These are phyloP conservation scores for Glutinoglossum americanum DNA, from an alignment of 495 filamentous ascomycete genomes.

Conservation along the genomic window DNA sequence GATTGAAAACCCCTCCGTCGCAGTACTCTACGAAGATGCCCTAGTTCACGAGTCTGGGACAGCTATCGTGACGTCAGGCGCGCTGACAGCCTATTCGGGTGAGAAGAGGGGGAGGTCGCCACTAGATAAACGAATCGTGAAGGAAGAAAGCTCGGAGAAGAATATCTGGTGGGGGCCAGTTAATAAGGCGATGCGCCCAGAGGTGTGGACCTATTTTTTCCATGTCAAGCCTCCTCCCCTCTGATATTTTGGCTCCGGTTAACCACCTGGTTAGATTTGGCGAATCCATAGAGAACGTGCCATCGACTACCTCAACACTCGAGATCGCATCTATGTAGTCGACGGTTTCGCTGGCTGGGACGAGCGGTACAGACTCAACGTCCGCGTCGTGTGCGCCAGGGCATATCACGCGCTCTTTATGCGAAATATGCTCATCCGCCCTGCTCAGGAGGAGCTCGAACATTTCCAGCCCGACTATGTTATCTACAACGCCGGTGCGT, in stretches of 20 bases:
- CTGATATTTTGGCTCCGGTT: not conserved
- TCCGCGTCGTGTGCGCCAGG: slow-evolving; percentile 93
- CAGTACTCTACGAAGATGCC: slow-evolving; percentile 96
- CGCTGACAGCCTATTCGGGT: slow-evolving; percentile 90
- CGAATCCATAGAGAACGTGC: slow-evolving; percentile 98
- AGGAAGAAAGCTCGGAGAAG: slow-evolving; percentile 71
- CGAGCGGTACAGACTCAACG: slow-evolving; percentile 90
- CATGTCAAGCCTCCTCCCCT: not conserved
- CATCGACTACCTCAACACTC: slow-evolving; percentile 94
- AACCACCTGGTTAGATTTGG: slow-evolving; percentile 55
- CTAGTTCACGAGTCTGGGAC: slow-evolving; percentile 95
- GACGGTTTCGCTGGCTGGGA: slow-evolving; percentile 98
- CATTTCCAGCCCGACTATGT: slow-evolving; percentile 98
- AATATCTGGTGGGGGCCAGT: slow-evolving; percentile 97
- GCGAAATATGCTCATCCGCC: slow-evolving; percentile 99
- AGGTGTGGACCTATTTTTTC: slow-evolving; percentile 40
- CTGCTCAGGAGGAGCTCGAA: slow-evolving; percentile 68
- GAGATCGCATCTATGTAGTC: slow-evolving; percentile 95
- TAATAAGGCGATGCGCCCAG: slow-evolving; percentile 95
- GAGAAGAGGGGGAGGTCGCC: slow-evolving; percentile 95
- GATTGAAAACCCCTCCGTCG: slow-evolving; percentile 79
- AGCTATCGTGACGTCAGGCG: slow-evolving; percentile 86
- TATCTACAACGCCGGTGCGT: slow-evolving; percentile 97
- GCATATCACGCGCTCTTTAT: slow-evolving; percentile 99
- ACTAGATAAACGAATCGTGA: slow-evolving; percentile 88